Base-by-base conservation (phyloP, 2,329 filamentous ascomycete species). In the Rhexocercosporidium sp. region DNA sequence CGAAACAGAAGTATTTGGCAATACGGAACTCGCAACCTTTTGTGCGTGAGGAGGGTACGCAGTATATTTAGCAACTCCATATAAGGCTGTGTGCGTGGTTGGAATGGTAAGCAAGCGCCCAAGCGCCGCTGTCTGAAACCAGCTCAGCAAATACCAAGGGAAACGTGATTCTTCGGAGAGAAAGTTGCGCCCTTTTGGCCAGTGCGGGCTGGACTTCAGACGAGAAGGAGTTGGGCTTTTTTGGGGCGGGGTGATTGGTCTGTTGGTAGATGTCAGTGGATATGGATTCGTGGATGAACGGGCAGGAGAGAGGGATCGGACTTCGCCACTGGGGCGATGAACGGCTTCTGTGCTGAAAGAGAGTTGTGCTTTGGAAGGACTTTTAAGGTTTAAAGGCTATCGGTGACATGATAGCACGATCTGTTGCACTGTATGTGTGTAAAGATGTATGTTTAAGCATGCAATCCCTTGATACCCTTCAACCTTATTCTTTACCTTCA, bases 121-220 rank as follows among this genome's bases (percentile, higher is more conserved):
- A 56, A 56, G 53, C 53, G 53, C 53, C 29, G 29, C 29, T 31
- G 29, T 56, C 29, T 56, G 53, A 56, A 56, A 56, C 53, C 29
- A 20, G 2, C 3, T 11, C 18, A 20, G 53, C 53, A 37, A 31
- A 56, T 34, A 31, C n/a, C 27, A 18, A 22, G 53, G 29, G 53
- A 37, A 39, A 20, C 18, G 53, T 31, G 53, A 37, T 20, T 37
- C 37, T 34, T 22, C 27, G 53, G 31, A 37, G 53, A 16, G 29
- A 20, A 51, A 20, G 18, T 22, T 56, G 7, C n/a, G n/a, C 16
- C 16, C 16, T 18, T 39, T 56, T 31, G 31, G 16, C n/a, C 51
- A 27, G 47, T 51, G 51, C 27, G 51, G 11, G 25, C 14, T 18
- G 51, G 31, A 37, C 29, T 37, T 54, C 51, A 37, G 51, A 54